Evolutionary conservation across 257 asterid genomes (phyloP), one percentile per base, ranked within the genome.

Genomic region (Solanum virginianum): DNA sequence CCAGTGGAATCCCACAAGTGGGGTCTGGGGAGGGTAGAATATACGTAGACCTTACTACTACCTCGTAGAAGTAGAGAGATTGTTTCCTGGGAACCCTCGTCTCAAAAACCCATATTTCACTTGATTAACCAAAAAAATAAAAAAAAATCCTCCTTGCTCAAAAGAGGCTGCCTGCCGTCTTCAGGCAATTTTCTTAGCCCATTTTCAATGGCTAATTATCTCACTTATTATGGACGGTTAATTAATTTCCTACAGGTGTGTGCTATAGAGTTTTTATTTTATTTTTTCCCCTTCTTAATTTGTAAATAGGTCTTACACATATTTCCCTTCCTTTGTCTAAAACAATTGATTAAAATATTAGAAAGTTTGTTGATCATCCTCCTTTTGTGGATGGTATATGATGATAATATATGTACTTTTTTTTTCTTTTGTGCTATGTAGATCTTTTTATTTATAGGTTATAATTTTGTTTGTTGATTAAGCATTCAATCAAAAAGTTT

Each of bases 271-370:
- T 80, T 83, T 47, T 24, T 2, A 6, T 26, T 65, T 63, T n/a
- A n/a, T 62, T 29, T 15, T 32, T 1, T 29, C 24, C n/a, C 26
- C 83, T 92, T 89, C 80, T 93, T 79, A 86, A 91, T 92, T 87
- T 93, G 97, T 92, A 95, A 89, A 93, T 92, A 92, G 87, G 92
- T 84, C 86, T 79, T 86, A 90, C 90, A 92, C 91, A 83, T 88
- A 89, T 82, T 88, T 60, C 66, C 36, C 86, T 86, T 77, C 63
- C 62, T 65, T 85, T 70, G 87, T 75, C 43, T 49, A 54, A 82
- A 82, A 90, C 86, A 90, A 90, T 89, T 85, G 83, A 86, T 74
- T 80, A 84, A 65, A 86, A 83, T 53, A 79, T 32, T 18, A 82
- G 87, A 83, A 72, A 39, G 82, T 71, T 84, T 82, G 81, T 74